Percentiles rank a stretch among this genome's conserved stretches.
phyloP scores from a whole-genome alignment of 768 basidiomycete genomes.

The Suillus subluteus region DNA sequence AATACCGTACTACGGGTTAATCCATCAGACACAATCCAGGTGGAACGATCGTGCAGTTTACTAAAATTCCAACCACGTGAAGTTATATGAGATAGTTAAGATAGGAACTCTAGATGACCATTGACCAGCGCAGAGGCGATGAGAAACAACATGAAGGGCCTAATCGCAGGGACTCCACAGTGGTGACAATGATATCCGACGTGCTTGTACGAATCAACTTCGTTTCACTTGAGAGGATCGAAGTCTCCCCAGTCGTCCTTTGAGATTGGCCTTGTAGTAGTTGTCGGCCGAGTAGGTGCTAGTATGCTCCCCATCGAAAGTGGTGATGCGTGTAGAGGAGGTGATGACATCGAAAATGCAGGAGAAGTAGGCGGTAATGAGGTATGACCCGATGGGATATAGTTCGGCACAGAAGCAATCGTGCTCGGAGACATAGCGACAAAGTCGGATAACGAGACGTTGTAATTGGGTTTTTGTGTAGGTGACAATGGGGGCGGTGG shows the following conservation, averaged over 20 bases:
- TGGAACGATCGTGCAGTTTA: background rate
- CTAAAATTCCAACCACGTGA: background rate
- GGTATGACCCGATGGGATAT: constrained; percentile 20
- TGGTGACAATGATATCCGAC: too few relatives aligned
- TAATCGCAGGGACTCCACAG: background rate
- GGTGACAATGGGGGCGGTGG: constrained; percentile 14
- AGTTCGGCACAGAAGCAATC: constrained; percentile 18
- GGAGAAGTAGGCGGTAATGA: constrained; percentile 24
- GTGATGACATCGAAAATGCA: constrained; percentile 30
- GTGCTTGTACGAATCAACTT: constrained; percentile 1
- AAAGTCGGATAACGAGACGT: constrained; percentile 46
- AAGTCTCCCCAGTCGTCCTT: constrained; percentile 83
- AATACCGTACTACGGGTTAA: background rate
- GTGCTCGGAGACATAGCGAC: constrained; percentile 22
- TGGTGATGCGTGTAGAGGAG: constrained; percentile 34
- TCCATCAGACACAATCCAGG: background rate
- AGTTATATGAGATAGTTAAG: background rate
- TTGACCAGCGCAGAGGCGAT: background rate
- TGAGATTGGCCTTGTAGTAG: constrained; percentile 49
- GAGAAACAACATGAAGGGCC: background rate
- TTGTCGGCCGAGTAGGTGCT: constrained; percentile 50
- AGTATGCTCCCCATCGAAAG: constrained; percentile 55
- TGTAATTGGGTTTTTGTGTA: constrained; percentile 58
- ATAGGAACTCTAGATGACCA: background rate
- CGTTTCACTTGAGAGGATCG: constrained; percentile 55